Evolutionary conservation across 176 grass and related monocot genomes (phyloP), one percentile per base, ranked within the genome.

Genomic region (Avena eriantha): DNA sequence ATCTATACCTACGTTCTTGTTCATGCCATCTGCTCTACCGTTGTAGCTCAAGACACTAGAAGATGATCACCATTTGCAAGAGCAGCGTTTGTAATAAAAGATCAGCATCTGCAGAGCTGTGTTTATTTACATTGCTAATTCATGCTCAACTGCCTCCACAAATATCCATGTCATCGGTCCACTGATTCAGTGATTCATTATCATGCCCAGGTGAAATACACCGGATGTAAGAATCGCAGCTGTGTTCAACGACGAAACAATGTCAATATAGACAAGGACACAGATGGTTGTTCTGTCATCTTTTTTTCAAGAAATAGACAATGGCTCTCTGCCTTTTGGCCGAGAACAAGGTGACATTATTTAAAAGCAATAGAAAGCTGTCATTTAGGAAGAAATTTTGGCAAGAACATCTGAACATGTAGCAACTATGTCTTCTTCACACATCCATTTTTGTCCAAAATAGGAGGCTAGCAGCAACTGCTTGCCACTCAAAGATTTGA

Each of bases 41-140:
- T 12, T 84, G 51, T 83, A 82, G 10, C 43, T 65, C 46, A 18
- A 29, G 29, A 51, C 23, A 60, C 34, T 86, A 45, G 26, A 2
- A 14, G 8, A 2, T 18, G 67, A 10, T 57, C 70, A 69, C 31
- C 33, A n/a, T 66, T 66, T 8, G 16, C 26, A 6, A 16, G 41
- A 79, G 15, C 51, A 88, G n/a, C 0, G n/a, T 18, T 22, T 78
- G 41, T 16, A 90, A 90, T 82, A 90, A 90, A 82, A 1, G n/a
- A 21, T 41, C 23, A 58, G 58, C 10, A 26, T 47, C 60, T 60
- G 61, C 59, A 31, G 33, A 21, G 49, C 24, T 76, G 36, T 68
- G 39, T 47, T 13, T 67, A 43, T 36, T 22, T 1, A 23, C 3
- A 50, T 55, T 66, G 43, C 14, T 19, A 54, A 64, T 47, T 73